phyloP scores from a whole-genome alignment of 1,139 yeast species.

The Diutina rugosa region DNA sequence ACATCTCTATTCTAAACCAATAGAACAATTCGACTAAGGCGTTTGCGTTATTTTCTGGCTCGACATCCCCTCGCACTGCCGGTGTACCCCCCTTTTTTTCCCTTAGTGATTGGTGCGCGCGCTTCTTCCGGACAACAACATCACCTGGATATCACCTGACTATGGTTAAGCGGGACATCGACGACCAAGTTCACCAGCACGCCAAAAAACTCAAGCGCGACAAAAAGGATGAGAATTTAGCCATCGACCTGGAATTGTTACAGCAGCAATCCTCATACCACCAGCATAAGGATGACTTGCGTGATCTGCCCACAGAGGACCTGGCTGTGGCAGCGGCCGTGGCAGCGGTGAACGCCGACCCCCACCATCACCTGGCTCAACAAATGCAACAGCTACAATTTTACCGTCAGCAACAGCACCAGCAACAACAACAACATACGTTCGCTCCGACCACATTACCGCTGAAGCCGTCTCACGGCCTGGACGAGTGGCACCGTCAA shows the following conservation, averaged over 20 bases:
- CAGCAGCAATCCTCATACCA: slow-evolving; percentile 29
- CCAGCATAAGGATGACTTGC: slow-evolving; percentile 8
- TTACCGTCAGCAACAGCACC: slow-evolving; percentile 14
- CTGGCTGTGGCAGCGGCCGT: slow-evolving; percentile 15
- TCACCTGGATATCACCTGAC: neutral
- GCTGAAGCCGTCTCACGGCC: slow-evolving; percentile 42
- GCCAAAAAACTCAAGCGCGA: slow-evolving; percentile 15
- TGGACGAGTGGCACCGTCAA: slow-evolving; percentile 80
- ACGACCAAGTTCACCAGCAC: slow-evolving; percentile 7
- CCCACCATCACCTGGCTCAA: slow-evolving; percentile 12
- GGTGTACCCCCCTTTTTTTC: neutral
- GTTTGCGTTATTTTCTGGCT: too few species aligned
- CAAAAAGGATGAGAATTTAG: slow-evolving; percentile 21
- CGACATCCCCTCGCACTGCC: neutral
- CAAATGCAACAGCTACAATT: slow-evolving; percentile 18
- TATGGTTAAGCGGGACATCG: slow-evolving; percentile 13
- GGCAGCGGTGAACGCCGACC: slow-evolving; percentile 8
- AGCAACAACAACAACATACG: slow-evolving; percentile 7
- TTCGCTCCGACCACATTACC: slow-evolving; percentile 21
- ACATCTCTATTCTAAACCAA: too few species aligned
- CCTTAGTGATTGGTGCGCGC: neutral
- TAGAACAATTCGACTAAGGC: too few species aligned
- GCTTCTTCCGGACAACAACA: neutral
- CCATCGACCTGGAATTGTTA: slow-evolving; percentile 36
- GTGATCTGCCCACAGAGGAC: slow-evolving; percentile 8